Evolutionary conservation across 2,329 filamentous ascomycete genomes (phyloP), one percentile per base, ranked within the genome.

Genomic region (Fusarium sp.): DNA sequence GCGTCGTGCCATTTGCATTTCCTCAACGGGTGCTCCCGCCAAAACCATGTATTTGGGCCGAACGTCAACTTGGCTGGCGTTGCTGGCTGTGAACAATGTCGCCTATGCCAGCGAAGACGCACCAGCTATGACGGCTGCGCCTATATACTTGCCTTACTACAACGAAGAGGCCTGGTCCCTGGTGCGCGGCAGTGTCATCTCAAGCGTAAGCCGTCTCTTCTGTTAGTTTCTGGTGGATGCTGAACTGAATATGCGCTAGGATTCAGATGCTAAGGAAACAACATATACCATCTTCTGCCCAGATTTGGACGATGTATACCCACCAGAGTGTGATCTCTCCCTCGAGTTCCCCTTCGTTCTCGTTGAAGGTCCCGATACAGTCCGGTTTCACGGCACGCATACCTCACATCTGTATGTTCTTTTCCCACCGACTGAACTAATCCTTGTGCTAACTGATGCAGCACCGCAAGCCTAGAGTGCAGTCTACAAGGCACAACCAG

Each of bases 251-350:
- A 50, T 10, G 43, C 19, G 55, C 45, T 36, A 62, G 47, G 34
- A 84, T 59, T 66, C 73, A 17, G 57, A 75, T 11, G 75, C 73
- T 7, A 72, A 67, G 57, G 69, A 80, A 61, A 85, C 84, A 17
- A 81, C 82, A 24, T 85, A 84, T 64, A 85, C 83, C 58, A 81
- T 85, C 40, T 85, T 85, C 70, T 85, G 84, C 62, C 80, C 80
- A 11, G 77, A 81, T 38, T 74, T 80, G 54, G 78, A 80, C 11
- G 77, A 80, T 31, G 73, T 80, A 56, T 77, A 78, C n/a, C 78
- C 79, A 5, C 76, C 76, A 7, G 77, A 76, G 8, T 85, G 84
- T 72, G 79, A 81, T 56, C 75, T 85, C 9, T 80, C 80, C 8
- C 79, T 82, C 15, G 82, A 83, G 44, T 79, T 85, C 36, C 84